A percentile compares a stretch with the other conserved stretches of the same genome.
Conservation (phyloP, 179 eudicot species). For the Spergularia azorica region DNA sequence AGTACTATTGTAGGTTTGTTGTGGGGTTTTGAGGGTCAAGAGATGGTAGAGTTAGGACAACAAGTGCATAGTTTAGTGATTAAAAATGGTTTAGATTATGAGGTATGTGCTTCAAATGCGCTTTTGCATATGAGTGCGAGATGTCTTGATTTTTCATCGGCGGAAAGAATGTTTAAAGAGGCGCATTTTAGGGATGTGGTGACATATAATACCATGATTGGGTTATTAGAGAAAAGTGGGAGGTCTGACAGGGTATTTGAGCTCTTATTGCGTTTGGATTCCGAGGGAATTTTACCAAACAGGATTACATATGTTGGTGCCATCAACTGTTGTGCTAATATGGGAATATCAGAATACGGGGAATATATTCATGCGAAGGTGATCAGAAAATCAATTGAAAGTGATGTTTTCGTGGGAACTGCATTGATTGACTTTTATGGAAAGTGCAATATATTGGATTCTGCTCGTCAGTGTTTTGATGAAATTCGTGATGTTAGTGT, state of each 20-base stretch:
- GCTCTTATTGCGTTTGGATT: slow-evolving; percentile 36
- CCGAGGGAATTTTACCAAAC: slow-evolving; percentile 48
- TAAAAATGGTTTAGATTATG: slow-evolving; percentile 44
- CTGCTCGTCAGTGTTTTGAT: slow-evolving; percentile 59
- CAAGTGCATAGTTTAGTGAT: slow-evolving; percentile 59
- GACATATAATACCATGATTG: slow-evolving; percentile 67
- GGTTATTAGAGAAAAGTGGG: slow-evolving; percentile 42
- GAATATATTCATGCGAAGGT: slow-evolving; percentile 57
- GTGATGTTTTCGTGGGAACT: slow-evolving; percentile 59
- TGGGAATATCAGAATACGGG: slow-evolving; percentile 38
- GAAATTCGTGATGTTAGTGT: slow-evolving; percentile 51
- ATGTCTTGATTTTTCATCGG: slow-evolving; percentile 33
- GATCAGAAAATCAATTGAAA: slow-evolving; percentile 41
- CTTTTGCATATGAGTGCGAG: slow-evolving; percentile 59
- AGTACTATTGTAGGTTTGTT: slow-evolving; percentile 55
- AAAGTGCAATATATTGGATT: slow-evolving; percentile 41
- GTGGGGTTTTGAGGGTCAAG: slow-evolving; percentile 41
- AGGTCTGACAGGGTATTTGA: slow-evolving; percentile 47
- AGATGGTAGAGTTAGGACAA: slow-evolving; percentile 40
- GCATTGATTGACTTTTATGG: slow-evolving; percentile 70
- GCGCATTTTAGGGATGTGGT: slow-evolving; percentile 48
- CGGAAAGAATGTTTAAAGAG: slow-evolving; percentile 47
- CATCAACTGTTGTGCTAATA: slow-evolving; percentile 47
- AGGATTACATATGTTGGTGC: slow-evolving; percentile 45
- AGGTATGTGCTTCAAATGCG: slow-evolving; percentile 47